Percentiles rank a stretch among this genome's conserved stretches.
Evolutionary conservation across 208 protist species (phyloP).

Genomic region (Leishmania gerbilli): DNA sequence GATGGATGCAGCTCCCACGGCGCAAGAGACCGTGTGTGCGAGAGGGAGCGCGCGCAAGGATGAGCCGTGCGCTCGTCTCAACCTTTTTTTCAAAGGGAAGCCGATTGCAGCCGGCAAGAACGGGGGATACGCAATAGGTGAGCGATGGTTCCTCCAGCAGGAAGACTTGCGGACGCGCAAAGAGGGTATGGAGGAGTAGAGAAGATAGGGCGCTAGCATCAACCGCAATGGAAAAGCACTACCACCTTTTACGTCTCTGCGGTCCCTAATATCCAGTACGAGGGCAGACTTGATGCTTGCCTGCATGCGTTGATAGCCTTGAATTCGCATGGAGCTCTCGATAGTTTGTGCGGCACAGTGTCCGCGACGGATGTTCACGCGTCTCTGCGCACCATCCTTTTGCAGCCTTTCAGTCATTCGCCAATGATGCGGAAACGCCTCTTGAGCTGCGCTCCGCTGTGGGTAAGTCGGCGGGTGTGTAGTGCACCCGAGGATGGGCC

Average conservation of each 20-base stretch:
- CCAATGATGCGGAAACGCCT: background rate
- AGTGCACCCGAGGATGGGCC: background rate
- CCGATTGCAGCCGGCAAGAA: background rate
- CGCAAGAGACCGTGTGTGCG: background rate
- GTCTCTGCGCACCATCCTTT: background rate
- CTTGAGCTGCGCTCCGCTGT: background rate
- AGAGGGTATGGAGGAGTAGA: background rate
- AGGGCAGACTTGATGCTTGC: background rate
- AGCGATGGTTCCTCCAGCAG: background rate
- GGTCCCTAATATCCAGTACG: background rate
- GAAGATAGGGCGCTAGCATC: background rate
- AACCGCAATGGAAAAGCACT: background rate
- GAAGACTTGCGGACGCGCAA: background rate
- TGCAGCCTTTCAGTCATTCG: background rate
- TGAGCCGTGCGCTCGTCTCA: background rate
- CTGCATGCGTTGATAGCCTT: no score
- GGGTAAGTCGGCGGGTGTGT: background rate
- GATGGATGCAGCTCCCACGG: background rate
- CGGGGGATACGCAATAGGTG: background rate
- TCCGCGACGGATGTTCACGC: background rate
- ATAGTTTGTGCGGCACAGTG: background rate
- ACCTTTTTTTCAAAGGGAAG: background rate
- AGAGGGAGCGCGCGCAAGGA: background rate
- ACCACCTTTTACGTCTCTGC: background rate
- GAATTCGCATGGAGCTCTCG: background rate